A percentile compares a stretch with the other conserved stretches of the same genome.
Evolutionary conservation across 129 eudicot species (phyloP).

Genomic region (Pseudognaphalium luteoalbum): DNA sequence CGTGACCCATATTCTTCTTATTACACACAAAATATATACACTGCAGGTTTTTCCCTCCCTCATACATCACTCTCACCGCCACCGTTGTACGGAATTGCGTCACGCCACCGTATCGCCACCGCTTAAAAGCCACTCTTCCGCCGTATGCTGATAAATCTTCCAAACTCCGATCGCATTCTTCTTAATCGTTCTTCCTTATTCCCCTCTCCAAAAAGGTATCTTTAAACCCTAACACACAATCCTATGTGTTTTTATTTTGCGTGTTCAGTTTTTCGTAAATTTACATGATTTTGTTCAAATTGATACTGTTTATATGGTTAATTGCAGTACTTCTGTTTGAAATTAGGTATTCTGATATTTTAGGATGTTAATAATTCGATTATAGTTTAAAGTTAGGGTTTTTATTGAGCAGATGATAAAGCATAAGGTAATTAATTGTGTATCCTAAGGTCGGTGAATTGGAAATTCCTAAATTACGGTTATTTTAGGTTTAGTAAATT

Average conservation of each 20-base stretch:
- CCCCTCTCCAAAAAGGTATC: conserved; percentile 16
- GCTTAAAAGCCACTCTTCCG: conserved; percentile 14
- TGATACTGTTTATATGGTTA: conserved; percentile 11
- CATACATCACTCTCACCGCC: conserved; percentile 10
- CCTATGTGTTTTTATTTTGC: neutral
- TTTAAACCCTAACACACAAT: conserved; percentile 17
- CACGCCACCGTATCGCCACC: conserved; percentile 23
- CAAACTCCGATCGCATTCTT: conserved; percentile 3
- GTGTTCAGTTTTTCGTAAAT: neutral
- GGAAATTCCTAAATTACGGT: neutral
- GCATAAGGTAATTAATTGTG: neutral
- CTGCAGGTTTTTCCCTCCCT: conserved; percentile 11
- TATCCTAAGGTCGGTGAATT: neutral
- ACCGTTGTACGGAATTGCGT: conserved; percentile 2
- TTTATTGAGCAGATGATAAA: neutral
- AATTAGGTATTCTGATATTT: conserved; percentile 1
- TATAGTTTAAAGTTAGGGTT: conserved; percentile 11
- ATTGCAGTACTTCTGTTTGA: neutral
- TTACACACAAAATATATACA: neutral
- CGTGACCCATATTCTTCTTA: neutral
- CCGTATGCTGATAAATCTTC: neutral
- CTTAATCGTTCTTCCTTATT: neutral
- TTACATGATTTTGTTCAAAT: conserved; percentile 6
- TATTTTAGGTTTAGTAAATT: neutral
- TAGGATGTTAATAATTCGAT: neutral